A percentile compares a stretch with the other conserved stretches of the same genome.
These are phyloP conservation scores for Heliamphora ciliata DNA, from an alignment of 179 eudicot genomes.

Conservation along the genomic window DNA sequence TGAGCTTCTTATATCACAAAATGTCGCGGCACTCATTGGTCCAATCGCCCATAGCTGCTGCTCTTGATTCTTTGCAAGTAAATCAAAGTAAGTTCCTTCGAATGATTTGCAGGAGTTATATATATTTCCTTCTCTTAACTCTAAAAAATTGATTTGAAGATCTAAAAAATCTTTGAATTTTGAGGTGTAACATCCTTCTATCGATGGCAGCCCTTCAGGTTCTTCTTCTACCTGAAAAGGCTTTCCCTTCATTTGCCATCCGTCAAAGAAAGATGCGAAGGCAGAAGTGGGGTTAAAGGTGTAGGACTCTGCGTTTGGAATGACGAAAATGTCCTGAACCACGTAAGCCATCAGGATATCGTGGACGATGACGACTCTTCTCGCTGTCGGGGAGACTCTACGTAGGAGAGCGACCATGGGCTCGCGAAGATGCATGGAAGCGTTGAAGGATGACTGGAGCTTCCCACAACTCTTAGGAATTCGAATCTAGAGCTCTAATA, in stretches of 20 bases:
- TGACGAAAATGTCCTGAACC: constrained; percentile 36
- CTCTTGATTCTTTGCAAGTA: constrained; percentile 16
- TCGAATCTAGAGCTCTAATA: too few relatives aligned
- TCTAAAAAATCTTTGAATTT: constrained; percentile 25
- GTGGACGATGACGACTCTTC: constrained; percentile 35
- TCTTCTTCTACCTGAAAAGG: constrained; percentile 28
- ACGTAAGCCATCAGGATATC: constrained; percentile 46
- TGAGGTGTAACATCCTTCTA: constrained; percentile 28
- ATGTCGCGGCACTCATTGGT: constrained; percentile 24
- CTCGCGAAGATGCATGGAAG: constrained; percentile 17
- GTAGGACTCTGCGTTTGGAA: constrained; percentile 49
- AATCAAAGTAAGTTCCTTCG: constrained; percentile 30
- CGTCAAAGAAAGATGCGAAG: constrained; percentile 12
- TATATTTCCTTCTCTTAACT: constrained; percentile 14
- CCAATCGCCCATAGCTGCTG: constrained; percentile 34
- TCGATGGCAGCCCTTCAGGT: constrained; percentile 24
- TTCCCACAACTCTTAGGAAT: too few relatives aligned
- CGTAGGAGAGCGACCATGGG: constrained; percentile 10
- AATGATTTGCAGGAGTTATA: constrained; percentile 20
- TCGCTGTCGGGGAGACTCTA: constrained; percentile 8
- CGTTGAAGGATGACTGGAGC: constrained; percentile 21
- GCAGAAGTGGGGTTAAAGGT: constrained; percentile 34
- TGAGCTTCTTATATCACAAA: neutral
- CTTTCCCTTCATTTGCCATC: constrained; percentile 13
- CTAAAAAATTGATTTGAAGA: constrained; percentile 16